Evolutionary conservation across 306 rosid genomes (phyloP).

Genomic region (Corylus avellana): DNA sequence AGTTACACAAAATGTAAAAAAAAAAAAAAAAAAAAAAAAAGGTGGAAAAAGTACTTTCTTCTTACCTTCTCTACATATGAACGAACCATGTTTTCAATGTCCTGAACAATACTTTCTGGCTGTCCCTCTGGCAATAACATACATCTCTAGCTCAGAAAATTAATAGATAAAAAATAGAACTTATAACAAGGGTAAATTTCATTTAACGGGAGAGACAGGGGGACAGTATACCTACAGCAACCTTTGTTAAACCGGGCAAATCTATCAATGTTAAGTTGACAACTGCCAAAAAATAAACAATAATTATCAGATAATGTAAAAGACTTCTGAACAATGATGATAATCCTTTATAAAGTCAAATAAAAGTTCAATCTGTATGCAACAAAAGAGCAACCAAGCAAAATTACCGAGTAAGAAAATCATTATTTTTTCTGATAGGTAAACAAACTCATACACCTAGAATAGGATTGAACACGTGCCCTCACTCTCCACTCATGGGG

Average conservation of each 20-base stretch:
- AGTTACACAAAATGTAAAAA: neutral
- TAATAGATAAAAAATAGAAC: constrained; percentile 4
- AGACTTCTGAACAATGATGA: constrained; percentile 15
- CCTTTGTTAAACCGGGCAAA: constrained; percentile 68
- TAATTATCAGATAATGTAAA: constrained; percentile 21
- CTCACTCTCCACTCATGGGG: neutral
- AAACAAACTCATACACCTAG: neutral
- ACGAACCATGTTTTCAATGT: constrained; percentile 73
- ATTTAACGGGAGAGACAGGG: neutral
- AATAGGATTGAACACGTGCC: neutral
- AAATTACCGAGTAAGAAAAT: neutral
- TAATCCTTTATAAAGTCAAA: neutral
- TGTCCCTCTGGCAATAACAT: constrained; percentile 63
- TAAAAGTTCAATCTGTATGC: neutral
- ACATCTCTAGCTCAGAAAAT: constrained; percentile 15
- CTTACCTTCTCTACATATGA: constrained; percentile 72
- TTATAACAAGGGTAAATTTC: neutral
- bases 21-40: neutral
- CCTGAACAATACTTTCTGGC: constrained; percentile 69
- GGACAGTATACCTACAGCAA: constrained; percentile 56
- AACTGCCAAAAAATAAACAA: constrained; percentile 43
- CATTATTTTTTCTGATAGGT: neutral
- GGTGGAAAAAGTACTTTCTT: neutral
- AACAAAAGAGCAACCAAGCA: neutral
- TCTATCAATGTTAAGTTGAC: constrained; percentile 64